phyloP scores from a whole-genome alignment of 352 stramenopile genomes.

The Peronospora destructor region DNA sequence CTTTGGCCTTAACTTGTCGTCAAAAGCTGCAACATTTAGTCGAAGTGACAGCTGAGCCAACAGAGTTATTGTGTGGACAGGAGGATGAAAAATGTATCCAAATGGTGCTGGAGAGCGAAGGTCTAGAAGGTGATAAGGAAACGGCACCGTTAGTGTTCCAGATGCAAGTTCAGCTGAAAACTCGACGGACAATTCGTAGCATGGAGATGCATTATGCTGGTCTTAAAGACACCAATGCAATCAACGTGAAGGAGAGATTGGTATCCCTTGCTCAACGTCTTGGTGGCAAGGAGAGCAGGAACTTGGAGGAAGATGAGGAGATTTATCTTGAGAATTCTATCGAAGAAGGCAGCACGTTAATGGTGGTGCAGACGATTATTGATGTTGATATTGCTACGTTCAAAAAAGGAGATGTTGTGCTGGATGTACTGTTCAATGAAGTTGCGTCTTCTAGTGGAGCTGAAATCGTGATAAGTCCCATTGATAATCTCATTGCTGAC shows the following conservation, averaged over 20 bases:
- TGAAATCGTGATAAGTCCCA: conserved; percentile 15
- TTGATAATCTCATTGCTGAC: conserved; percentile 18
- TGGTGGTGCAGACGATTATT: conserved; percentile 67
- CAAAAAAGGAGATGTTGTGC: conserved; percentile 36
- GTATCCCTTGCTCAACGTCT: conserved; percentile 34
- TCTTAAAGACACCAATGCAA: conserved; percentile 49
- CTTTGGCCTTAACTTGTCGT: conserved; percentile 42
- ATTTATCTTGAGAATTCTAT: conserved; percentile 60
- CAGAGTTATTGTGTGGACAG: conserved; percentile 11
- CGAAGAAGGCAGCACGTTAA: conserved; percentile 55
- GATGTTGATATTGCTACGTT: conserved; percentile 36
- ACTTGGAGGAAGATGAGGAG: conserved; percentile 34
- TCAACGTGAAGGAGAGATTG: conserved; percentile 71
- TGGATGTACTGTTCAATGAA: conserved; percentile 70
- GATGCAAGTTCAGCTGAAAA: conserved; percentile 46
- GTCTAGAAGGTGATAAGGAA: conserved; percentile 4
- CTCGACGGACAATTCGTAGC: conserved; percentile 20
- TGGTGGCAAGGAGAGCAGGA: conserved; percentile 10
- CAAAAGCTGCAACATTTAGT: conserved; percentile 42
- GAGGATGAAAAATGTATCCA: conserved; percentile 29
- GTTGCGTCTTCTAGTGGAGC: conserved; percentile 5
- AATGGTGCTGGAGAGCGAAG: conserved; percentile 40
- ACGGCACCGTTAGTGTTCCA: conserved; percentile 38
- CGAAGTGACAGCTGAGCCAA: conserved; percentile 39
- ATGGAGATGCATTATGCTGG: conserved; percentile 51